A percentile compares a stretch with the other conserved stretches of the same genome.
These are phyloP conservation scores for Endocladia muricata DNA, from an alignment of 31 red algal genomes.

Conservation along the genomic window DNA sequence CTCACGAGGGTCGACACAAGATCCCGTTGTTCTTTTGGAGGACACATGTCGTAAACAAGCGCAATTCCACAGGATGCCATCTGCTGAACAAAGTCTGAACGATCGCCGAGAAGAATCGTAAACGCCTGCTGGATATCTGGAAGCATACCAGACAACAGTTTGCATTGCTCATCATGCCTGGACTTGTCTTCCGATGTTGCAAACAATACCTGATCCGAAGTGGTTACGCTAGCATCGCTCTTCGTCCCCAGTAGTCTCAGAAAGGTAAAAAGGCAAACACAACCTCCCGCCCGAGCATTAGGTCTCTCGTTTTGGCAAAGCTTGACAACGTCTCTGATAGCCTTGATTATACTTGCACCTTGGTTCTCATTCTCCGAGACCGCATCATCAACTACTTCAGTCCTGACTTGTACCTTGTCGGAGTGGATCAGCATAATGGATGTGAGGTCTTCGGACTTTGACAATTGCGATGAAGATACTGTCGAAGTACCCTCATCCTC, in stretches of 20 bases:
- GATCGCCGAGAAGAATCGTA: conserved; percentile 49
- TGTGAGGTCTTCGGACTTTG: not conserved
- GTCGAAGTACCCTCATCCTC: not conserved
- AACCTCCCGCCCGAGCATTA: conserved; percentile 42
- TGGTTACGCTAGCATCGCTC: not conserved
- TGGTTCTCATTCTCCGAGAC: not conserved
- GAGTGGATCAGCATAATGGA: not conserved
- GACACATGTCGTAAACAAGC: conserved; percentile 62
- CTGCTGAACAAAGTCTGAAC: conserved; percentile 70
- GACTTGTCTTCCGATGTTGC: conserved; percentile 27
- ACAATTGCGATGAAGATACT: not conserved
- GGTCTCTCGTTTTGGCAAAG: conserved; percentile 54
- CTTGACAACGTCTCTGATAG: conserved; percentile 12
- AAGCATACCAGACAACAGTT: conserved; percentile 22
- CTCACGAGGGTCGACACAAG: conserved; percentile 54
- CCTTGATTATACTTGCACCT: not conserved
- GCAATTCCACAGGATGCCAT: conserved; percentile 67
- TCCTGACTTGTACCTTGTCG: not conserved
- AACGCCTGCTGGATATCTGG: conserved; percentile 63
- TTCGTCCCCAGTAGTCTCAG: conserved; percentile 45
- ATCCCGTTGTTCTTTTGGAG: conserved; percentile 53
- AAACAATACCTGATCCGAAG: conserved; percentile 2
- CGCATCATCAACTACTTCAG: conserved; percentile 4
- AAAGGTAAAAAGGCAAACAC: conserved; percentile 63
- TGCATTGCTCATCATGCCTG: conserved; percentile 25